A percentile compares a stretch with the other conserved stretches of the same genome.
Evolutionary conservation across 495 filamentous ascomycete genomes (phyloP).

Genomic region (Xylaria flabelliformis): DNA sequence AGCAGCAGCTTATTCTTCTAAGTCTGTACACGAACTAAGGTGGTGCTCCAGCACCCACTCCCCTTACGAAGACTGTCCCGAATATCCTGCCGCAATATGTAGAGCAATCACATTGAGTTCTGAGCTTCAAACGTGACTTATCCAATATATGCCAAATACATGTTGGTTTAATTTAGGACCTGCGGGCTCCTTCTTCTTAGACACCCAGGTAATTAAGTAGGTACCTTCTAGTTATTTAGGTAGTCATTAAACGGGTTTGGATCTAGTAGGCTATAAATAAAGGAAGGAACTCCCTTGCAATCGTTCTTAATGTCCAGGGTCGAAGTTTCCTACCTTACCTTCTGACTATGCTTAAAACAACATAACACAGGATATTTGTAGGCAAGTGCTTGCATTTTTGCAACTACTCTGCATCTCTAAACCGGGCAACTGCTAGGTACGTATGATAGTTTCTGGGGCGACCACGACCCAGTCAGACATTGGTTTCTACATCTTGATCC

Average conservation of each 20-base stretch:
- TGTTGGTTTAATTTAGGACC: too few relatives aligned
- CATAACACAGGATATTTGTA: not conserved
- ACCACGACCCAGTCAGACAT: not conserved
- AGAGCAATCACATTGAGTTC: not conserved
- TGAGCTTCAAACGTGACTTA: too few relatives aligned
- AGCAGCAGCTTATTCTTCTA: not conserved
- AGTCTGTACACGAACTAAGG: not conserved
- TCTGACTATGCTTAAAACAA: not conserved
- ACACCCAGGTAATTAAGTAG: not conserved
- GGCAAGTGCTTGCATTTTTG: not conserved
- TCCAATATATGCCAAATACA: too few relatives aligned
- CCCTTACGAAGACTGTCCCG: not conserved
- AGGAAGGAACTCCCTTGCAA: not conserved
- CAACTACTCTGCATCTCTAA: not conserved
- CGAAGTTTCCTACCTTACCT: not conserved
- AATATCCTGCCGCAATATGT: not conserved
- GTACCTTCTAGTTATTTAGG: too few relatives aligned
- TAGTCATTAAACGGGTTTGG: not conserved
- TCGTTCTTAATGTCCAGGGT: not conserved
- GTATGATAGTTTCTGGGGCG: not conserved
- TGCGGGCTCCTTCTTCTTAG: not conserved
- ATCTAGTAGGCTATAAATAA: not conserved
- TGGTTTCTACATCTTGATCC: not conserved
- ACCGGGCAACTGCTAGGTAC: not conserved
- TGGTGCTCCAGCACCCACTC: not conserved